Conservation (phyloP, 192 early-diverging fungal genomes). For the Coemansia sp. region DNA sequence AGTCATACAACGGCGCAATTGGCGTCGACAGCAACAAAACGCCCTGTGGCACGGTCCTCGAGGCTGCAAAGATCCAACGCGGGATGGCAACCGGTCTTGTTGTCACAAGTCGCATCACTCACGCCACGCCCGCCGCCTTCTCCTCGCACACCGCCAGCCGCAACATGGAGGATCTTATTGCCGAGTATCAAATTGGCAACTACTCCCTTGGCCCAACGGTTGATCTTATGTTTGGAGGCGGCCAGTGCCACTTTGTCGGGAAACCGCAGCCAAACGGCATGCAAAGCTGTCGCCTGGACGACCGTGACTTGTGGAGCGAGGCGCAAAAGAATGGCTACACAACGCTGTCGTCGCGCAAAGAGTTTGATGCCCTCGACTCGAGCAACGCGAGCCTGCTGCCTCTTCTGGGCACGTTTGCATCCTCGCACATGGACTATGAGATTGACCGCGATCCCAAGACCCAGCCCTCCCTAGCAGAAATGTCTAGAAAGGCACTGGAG, state of each 20-base stretch:
- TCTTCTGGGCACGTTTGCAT: conserved; percentile 73
- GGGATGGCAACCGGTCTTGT: conserved; percentile 90
- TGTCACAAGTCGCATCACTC: conserved; percentile 92
- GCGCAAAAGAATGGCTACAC: conserved; percentile 67
- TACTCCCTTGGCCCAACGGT: conserved; percentile 79
- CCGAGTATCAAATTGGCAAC: conserved; percentile 88
- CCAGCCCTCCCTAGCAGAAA: conserved; percentile 83
- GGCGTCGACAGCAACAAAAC: conserved; percentile 67
- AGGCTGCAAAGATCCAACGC: conserved; percentile 80
- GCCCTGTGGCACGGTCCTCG: conserved; percentile 93
- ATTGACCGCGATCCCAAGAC: conserved; percentile 73
- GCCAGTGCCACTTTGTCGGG: conserved; percentile 86
- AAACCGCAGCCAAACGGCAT: conserved; percentile 49
- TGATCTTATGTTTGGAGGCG: conserved; percentile 93
- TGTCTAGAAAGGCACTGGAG: conserved; percentile 81
- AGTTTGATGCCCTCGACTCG: conserved; percentile 65
- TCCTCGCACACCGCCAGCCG: conserved; percentile 81
- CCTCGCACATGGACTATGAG: conserved; percentile 90
- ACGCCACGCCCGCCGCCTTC: conserved; percentile 84
- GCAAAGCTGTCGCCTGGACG: conserved; percentile 77
- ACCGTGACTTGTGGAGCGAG: conserved; percentile 66
- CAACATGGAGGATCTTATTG: conserved; percentile 85
- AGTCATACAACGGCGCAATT: conserved; percentile 95
- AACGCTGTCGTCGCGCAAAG: conserved; percentile 56
- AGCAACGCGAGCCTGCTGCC: conserved; percentile 58